Conservation (phyloP, 495 filamentous ascomycete genomes). For the Xylaria scruposa region DNA sequence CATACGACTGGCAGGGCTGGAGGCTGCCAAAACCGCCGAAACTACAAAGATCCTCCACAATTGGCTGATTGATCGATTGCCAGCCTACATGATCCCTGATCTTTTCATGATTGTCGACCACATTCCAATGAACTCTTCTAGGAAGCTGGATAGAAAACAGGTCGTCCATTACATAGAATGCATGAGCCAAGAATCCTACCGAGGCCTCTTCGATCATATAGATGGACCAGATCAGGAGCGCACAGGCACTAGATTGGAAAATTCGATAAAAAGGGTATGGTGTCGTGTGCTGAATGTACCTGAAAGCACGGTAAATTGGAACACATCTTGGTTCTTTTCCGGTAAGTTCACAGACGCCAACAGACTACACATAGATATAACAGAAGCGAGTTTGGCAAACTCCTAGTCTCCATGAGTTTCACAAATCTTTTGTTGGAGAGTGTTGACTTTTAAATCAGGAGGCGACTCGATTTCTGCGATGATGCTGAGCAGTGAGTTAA, state of each 20-base stretch:
- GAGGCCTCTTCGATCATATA: background rate
- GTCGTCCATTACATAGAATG: background rate
- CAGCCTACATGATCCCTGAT: slow-evolving; percentile 61
- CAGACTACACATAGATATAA: background rate
- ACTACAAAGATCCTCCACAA: background rate
- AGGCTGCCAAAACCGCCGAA: background rate
- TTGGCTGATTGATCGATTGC: slow-evolving; percentile 4
- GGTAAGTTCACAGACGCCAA: background rate
- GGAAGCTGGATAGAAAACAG: slow-evolving; percentile 6
- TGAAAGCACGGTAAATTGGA: slow-evolving; percentile 2
- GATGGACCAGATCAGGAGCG: background rate
- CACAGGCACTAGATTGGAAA: slow-evolving; percentile 4
- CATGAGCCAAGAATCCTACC: background rate
- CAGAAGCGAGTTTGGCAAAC: background rate
- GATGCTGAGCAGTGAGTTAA: background rate
- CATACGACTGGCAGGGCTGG: background rate
- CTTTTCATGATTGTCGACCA: slow-evolving; percentile 37
- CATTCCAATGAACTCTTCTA: slow-evolving; percentile 45
- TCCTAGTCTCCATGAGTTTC: background rate
- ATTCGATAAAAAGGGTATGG: slow-evolving; percentile 2
- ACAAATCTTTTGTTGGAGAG: background rate
- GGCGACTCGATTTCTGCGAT: slow-evolving; percentile 9
- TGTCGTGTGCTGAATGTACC: slow-evolving; percentile 13
- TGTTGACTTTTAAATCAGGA: background rate
- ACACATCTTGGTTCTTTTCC: slow-evolving; percentile 18